A percentile compares a stretch with the other conserved stretches of the same genome.
Evolutionary conservation across 148 eudicot species (phyloP).

Genomic region (Linanthus parryae): DNA sequence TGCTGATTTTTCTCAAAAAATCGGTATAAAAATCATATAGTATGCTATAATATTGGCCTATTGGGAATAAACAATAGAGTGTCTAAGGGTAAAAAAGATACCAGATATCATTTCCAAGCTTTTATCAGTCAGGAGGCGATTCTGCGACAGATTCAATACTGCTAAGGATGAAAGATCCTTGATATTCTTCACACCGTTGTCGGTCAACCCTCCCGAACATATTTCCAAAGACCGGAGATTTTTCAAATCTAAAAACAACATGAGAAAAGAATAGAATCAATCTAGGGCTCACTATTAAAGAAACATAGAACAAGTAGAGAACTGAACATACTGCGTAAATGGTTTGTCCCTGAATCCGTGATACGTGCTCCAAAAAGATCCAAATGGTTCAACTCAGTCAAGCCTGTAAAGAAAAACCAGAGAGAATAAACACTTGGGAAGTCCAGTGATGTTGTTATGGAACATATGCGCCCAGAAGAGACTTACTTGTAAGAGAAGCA

Average conservation of each 20-base stretch:
- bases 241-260: constrained; percentile 77
- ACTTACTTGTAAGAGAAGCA: constrained; percentile 79
- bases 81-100: constrained; percentile 16
- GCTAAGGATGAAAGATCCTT: constrained; percentile 72
- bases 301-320: constrained; percentile 1
- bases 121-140: constrained; percentile 69
- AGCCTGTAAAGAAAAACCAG: constrained; percentile 35
- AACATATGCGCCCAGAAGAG: neutral
- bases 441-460: neutral
- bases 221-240: constrained; percentile 82
- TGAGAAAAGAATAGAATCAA: too few relatives aligned
- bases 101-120: constrained; percentile 77
- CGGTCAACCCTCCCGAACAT: constrained; percentile 90
- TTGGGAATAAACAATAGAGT: too few relatives aligned
- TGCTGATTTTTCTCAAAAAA: too few relatives aligned
- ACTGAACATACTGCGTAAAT: constrained; percentile 39
- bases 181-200: constrained; percentile 87
- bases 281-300: neutral
- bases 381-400: constrained; percentile 85
- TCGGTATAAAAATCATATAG: too few relatives aligned
- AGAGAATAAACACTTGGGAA: neutral
- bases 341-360: constrained; percentile 67
- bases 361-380: constrained; percentile 96
- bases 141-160: constrained; percentile 82
- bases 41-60: too few relatives aligned